Percentiles rank a stretch among this genome's conserved stretches.
phyloP scores from a whole-genome alignment of 441 rosid species.

The Adansonia gregorii region DNA sequence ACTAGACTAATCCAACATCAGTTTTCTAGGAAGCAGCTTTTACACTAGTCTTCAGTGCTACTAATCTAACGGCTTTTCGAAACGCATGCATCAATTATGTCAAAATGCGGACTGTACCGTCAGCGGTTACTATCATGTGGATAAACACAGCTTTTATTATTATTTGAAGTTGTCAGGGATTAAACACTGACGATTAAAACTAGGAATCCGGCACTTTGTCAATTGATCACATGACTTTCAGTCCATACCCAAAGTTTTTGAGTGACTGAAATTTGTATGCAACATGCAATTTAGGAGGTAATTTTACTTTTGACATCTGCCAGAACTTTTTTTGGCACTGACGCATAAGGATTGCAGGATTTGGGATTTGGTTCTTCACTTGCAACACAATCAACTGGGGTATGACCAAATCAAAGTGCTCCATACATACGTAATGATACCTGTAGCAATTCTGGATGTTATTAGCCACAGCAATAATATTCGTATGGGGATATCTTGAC shows the following conservation, averaged over 20 bases:
- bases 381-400: background rate
- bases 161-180: no score
- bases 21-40: background rate
- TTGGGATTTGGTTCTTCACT: background rate
- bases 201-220: no score
- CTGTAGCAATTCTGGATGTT: background rate
- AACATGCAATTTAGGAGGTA: no score
- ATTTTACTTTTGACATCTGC: background rate
- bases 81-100: background rate
- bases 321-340: background rate
- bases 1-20: background rate
- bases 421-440: background rate
- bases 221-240: no score
- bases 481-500: background rate
- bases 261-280: background rate
- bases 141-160: background rate
- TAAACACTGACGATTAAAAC: no score
- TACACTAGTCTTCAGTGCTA: background rate
- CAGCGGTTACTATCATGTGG: background rate
- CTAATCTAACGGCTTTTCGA: background rate
- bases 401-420: background rate
- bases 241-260: background rate
- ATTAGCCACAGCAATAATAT: background rate
- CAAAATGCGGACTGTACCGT: background rate
- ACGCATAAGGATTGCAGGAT: background rate